A percentile compares a stretch with the other conserved stretches of the same genome.
These are phyloP conservation scores for Nothopassalora personata DNA, from an alignment of 2,329 filamentous ascomycete genomes.

Conservation along the genomic window DNA sequence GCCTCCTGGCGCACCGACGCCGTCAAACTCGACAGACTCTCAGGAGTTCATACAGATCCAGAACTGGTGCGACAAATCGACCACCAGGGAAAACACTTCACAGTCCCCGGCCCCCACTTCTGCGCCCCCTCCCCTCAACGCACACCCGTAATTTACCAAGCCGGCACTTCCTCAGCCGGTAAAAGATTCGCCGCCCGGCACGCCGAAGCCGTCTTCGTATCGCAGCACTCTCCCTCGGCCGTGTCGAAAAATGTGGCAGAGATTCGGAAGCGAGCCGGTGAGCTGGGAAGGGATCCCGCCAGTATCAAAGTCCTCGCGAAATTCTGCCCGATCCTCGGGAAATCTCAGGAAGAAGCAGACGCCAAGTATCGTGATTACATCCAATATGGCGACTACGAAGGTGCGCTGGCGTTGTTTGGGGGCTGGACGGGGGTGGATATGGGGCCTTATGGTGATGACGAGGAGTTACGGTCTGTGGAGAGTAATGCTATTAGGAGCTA, in stretches of 20 bases:
- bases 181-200: slow-evolving; percentile 64
- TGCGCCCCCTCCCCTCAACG: slow-evolving; percentile 62
- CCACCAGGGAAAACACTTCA: slow-evolving; percentile 60
- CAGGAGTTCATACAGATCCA: slow-evolving; percentile 56
- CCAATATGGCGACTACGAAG: slow-evolving; percentile 58
- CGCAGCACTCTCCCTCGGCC: slow-evolving; percentile 57
- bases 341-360: slow-evolving; percentile 60
- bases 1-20: slow-evolving; percentile 64
- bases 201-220: slow-evolving; percentile 67
- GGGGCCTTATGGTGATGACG: slow-evolving; percentile 55
- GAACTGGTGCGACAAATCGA: slow-evolving; percentile 59
- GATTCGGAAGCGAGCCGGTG: slow-evolving; percentile 53
- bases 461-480: slow-evolving; percentile 58
- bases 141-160: slow-evolving; percentile 64
- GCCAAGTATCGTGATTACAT: slow-evolving; percentile 59
- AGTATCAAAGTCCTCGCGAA: slow-evolving; percentile 65
- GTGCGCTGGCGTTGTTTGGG: slow-evolving; percentile 64
- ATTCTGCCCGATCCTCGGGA: slow-evolving; percentile 60
- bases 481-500: slow-evolving; percentile 56
- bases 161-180: slow-evolving; percentile 61
- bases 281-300: slow-evolving; percentile 52
- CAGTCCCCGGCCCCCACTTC: slow-evolving; percentile 60
- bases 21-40: slow-evolving; percentile 54
- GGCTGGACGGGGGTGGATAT: slow-evolving; percentile 70
- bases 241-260: slow-evolving; percentile 59